Conservation (phyloP, 345 rosid species). For the Gossypium anomalum region DNA sequence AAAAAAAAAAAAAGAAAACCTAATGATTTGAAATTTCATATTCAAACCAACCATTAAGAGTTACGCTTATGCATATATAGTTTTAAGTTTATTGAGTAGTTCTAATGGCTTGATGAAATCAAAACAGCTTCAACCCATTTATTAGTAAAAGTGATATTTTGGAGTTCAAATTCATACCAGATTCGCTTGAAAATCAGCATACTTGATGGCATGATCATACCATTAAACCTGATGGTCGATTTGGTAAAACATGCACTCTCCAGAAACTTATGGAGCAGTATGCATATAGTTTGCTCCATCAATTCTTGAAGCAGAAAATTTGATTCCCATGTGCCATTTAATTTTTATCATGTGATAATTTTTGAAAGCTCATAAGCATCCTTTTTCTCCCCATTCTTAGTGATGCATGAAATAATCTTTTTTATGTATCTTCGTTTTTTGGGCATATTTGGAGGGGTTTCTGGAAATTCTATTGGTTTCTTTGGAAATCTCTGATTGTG, state of each 20-base stretch:
- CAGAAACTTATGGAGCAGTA: background rate
- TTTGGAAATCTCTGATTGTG: background rate
- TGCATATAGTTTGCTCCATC: background rate
- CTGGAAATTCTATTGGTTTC: background rate
- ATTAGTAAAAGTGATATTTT: background rate
- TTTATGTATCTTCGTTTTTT: background rate
- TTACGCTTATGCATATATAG: background rate
- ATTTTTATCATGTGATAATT: background rate
- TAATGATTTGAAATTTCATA: background rate
- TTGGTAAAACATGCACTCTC: background rate
- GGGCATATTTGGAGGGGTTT: background rate
- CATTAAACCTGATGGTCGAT: background rate
- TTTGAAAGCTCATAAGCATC: background rate
- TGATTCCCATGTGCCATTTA: background rate
- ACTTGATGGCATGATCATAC: background rate
- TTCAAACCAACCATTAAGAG: background rate
- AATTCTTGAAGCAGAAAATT: too few relatives aligned
- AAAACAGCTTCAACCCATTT: background rate
- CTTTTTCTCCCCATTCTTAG: background rate
- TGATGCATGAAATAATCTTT: background rate
- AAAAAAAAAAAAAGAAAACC: too few relatives aligned
- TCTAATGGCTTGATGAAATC: background rate
- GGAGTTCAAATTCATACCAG: background rate
- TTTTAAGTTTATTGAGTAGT: background rate
- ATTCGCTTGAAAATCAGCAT: conserved; percentile 6